These are phyloP conservation scores for Halophytophthora batemanensis DNA, from an alignment of 352 stramenopile genomes.

Conservation along the genomic window DNA sequence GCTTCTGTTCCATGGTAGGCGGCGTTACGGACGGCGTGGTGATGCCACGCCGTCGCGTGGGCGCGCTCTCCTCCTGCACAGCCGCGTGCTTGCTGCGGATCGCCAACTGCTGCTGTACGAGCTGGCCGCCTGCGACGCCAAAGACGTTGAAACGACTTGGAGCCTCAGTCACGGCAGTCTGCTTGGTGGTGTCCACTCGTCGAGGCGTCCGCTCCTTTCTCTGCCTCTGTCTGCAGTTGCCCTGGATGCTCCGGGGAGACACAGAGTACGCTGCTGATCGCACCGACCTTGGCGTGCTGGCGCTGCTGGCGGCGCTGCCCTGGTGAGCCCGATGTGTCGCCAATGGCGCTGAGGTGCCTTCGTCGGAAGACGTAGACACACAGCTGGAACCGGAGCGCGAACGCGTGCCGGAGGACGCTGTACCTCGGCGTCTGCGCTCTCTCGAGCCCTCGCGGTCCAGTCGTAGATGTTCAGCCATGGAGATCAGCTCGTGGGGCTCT, in stretches of 20 bases:
- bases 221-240: constrained; percentile 1
- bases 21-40: not conserved
- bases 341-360: not conserved
- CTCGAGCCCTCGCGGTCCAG: constrained; percentile 9
- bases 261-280: constrained; percentile 1
- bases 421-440: constrained; percentile 6
- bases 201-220: not conserved
- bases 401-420: constrained; percentile 7
- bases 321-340: not conserved
- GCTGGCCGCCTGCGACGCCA: constrained; percentile 1
- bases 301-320: constrained; percentile 9
- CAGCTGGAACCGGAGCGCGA: constrained; percentile 14
- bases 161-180: constrained; percentile 7
- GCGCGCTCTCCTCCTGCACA: not conserved
- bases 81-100: constrained; percentile 6
- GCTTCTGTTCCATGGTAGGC: constrained; percentile 1
- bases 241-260: constrained; percentile 6
- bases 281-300: constrained; percentile 8
- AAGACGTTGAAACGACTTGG: constrained; percentile 9
- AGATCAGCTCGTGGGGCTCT: constrained; percentile 12
- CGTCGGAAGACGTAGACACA: constrained; percentile 15
- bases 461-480: constrained; percentile 21
- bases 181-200: constrained; percentile 10
- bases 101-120: constrained; percentile 14
- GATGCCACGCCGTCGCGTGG: not conserved